Conservation (phyloP, 805 yeast species). For the Metschnikowia aberdeeniae region DNA sequence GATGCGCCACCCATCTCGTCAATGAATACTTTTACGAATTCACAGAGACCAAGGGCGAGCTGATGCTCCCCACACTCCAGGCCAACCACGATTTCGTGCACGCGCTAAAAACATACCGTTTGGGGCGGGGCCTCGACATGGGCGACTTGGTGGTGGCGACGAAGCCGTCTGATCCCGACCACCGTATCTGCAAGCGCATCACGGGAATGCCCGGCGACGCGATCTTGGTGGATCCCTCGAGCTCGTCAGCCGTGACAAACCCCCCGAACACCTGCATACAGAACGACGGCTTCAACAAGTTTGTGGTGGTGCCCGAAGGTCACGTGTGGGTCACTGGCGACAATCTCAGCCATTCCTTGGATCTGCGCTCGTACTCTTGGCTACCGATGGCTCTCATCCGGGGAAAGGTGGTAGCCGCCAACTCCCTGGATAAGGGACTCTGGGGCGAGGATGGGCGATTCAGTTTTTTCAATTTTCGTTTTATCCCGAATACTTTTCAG, state of each 20-base stretch:
- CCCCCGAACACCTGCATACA: slow-evolving; percentile 21
- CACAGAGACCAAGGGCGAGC: slow-evolving; percentile 84
- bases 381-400: slow-evolving; percentile 83
- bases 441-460: slow-evolving; percentile 30
- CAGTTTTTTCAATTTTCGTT: slow-evolving; percentile 50
- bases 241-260: slow-evolving; percentile 42
- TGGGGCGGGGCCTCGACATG: slow-evolving; percentile 61
- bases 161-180: slow-evolving; percentile 85
- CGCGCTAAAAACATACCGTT: slow-evolving; percentile 57
- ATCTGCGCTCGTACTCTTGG: slow-evolving; percentile 85
- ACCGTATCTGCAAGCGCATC: slow-evolving; percentile 85
- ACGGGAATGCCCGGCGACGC: slow-evolving; percentile 96
- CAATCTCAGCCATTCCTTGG: slow-evolving; percentile 79
- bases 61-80: slow-evolving; percentile 89
- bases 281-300: slow-evolving; percentile 48
- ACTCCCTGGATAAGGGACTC: slow-evolving; percentile 45
- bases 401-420: slow-evolving; percentile 80
- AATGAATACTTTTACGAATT: slow-evolving; percentile 68
- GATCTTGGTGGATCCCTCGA: slow-evolving; percentile 75
- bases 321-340: slow-evolving; percentile 98
- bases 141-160: slow-evolving; percentile 88
- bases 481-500: slow-evolving; percentile 49
- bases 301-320: slow-evolving; percentile 81
- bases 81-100: slow-evolving; percentile 75
- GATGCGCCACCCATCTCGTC: slow-evolving; percentile 63